phyloP scores from a whole-genome alignment of 768 basidiomycete species.

The Rhodotorula toruloides region DNA sequence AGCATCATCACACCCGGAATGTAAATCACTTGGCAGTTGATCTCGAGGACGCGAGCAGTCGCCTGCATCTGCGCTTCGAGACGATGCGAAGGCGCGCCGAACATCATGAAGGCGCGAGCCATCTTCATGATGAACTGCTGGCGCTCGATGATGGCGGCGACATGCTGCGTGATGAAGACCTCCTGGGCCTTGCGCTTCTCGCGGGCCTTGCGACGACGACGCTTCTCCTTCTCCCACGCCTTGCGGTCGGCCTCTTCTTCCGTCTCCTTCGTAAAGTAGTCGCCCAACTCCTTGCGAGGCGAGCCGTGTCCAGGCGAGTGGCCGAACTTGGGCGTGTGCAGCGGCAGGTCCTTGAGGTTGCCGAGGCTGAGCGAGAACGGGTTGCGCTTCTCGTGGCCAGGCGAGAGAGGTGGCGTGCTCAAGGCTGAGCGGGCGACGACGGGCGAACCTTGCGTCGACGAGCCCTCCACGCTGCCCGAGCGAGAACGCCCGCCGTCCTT shows the following conservation, averaged over 20 bases:
- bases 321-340: conserved; percentile 7
- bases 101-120: conserved; percentile 53
- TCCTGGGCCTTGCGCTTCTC: conserved; percentile 65
- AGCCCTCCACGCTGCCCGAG: conserved; percentile 16
- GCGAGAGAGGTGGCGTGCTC: conserved; percentile 4
- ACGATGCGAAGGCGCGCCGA: conserved; percentile 53
- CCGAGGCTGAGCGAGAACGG: conserved; percentile 27
- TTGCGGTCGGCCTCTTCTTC: conserved; percentile 44
- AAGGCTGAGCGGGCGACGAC: conserved; percentile 8
- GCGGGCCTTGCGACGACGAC: conserved; percentile 48
- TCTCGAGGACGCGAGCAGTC: conserved; percentile 52
- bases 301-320: conserved; percentile 36
- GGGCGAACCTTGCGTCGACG: conserved; percentile 6
- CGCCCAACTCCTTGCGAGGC: conserved; percentile 40
- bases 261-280: conserved; percentile 43
- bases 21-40: conserved; percentile 52
- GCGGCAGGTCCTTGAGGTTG: conserved; percentile 26
- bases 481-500: not conserved
- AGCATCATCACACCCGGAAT: conserved; percentile 62
- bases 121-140: conserved; percentile 54
- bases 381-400: conserved; percentile 16
- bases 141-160: conserved; percentile 42
- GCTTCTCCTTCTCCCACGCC: conserved; percentile 51
- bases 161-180: conserved; percentile 58
- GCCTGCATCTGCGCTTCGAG: conserved; percentile 53